A percentile compares a stretch with the other conserved stretches of the same genome.
phyloP scores from a whole-genome alignment of 768 basidiomycete genomes.

The Suillus clintonianus region DNA sequence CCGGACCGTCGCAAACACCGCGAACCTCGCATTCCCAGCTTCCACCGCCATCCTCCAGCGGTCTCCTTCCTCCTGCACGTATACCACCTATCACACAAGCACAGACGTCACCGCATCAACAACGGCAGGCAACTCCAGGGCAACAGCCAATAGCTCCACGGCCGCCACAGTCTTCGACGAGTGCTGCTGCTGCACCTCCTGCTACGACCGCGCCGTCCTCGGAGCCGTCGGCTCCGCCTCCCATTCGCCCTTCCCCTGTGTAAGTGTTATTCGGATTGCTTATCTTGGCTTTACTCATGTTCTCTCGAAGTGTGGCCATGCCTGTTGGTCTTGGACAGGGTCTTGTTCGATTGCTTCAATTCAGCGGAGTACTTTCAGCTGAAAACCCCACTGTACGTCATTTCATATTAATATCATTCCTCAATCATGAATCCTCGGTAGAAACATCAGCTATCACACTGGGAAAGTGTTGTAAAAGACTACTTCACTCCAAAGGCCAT shows the following conservation, averaged over 20 bases:
- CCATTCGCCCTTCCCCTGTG: conserved; percentile 32
- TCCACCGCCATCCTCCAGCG: conserved; percentile 26
- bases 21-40: conserved; percentile 39
- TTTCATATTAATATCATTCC: conserved; percentile 7
- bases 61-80: conserved; percentile 27
- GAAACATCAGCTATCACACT: conserved; percentile 68
- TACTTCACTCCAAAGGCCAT: conserved; percentile 72
- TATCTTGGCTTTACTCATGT: not conserved
- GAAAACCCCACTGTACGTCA: conserved; percentile 51
- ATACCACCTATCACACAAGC: conserved; percentile 39
- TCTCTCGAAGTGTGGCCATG: conserved; percentile 29
- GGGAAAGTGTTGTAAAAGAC: conserved; percentile 63
- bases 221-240: conserved; percentile 33
- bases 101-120: conserved; percentile 34
- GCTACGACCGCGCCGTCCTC: conserved; percentile 26
- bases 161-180: conserved; percentile 30
- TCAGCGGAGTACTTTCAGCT: conserved; percentile 63
- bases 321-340: conserved; percentile 62
- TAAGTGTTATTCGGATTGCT: conserved; percentile 20
- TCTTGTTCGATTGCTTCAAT: conserved; percentile 62
- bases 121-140: conserved; percentile 34
- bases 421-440: conserved; percentile 25
- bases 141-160: conserved; percentile 40
- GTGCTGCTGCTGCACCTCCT: conserved; percentile 20
- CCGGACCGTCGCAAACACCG: conserved; percentile 51